Base-by-base conservation (phyloP, 2,329 filamentous ascomycete species). In the Pezizomycotina sp. region DNA sequence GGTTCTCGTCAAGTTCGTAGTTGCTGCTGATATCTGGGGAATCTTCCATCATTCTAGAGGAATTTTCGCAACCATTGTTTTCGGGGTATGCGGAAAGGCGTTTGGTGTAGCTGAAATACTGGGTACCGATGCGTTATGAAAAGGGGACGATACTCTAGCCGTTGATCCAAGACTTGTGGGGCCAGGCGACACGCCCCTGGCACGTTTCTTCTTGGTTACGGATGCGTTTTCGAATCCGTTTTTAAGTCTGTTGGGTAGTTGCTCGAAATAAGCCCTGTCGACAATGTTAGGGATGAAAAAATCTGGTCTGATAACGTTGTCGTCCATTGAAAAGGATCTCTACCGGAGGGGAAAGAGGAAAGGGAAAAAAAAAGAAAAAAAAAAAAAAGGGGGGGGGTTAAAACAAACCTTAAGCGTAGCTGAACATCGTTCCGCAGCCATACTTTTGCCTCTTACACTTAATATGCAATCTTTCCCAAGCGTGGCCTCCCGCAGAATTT, bases 391-490 rank as follows among this genome's bases (percentile, higher is more conserved):
- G 16, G 15, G 14, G 13, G 13, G 18, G 2, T 3, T 4, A 33
- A 9, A 37, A 15, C 36, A 30, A 64, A 86, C 81, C 53, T 73
- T 69, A 18, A 98, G 64, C 25, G 80, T 77, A 28, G 65, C 66
- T 1, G 79, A 81, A 51, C 91, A 89, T 43, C 81, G 68, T 54
- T 93, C 82, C 3, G 89, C 89, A 22, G 84, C 83, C 64, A 91
- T 68, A 53, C 83, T 93, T 50, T 77, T 76, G 50, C 78, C 74
- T 2, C 83, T 77, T 39, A 95, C 65, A 10, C 72, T 74, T 32
- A 74, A 71, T 42, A 95, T 69, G 45, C 84, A 80, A 46, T 86
- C 76, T 52, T 79, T 79, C 12, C 86, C 89, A 45, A 82, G 77
- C 43, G 74, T 67, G 0, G 84, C 86, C 58, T 95, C 86, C 34